These are phyloP conservation scores for Hortaea werneckii DNA, from an alignment of 2,329 filamentous ascomycete genomes.

Conservation along the genomic window DNA sequence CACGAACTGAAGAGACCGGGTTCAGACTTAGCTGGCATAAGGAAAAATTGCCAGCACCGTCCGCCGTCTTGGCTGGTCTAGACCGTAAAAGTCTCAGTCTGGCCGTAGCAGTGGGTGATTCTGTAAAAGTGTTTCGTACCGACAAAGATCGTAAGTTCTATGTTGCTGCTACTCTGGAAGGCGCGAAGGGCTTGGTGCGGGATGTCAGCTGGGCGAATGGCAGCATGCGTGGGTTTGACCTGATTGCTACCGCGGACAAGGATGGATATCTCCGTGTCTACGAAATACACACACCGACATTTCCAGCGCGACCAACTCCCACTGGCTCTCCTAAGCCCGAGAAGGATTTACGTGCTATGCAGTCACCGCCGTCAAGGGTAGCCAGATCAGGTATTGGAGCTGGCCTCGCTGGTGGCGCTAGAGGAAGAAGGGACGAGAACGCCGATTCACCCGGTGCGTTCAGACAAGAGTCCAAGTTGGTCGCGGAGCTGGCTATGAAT, in stretches of 20 bases:
- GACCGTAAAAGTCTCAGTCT: conserved; percentile 68
- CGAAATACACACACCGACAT: conserved; percentile 53
- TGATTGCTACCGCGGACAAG: conserved; percentile 84
- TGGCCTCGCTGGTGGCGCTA: conserved; percentile 37
- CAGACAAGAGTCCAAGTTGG: conserved; percentile 51
- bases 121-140: conserved; percentile 75
- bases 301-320: conserved; percentile 37
- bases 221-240: conserved; percentile 80
- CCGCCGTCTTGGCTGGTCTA: conserved; percentile 69
- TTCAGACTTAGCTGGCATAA: conserved; percentile 85
- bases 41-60: conserved; percentile 70
- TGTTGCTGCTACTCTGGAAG: conserved; percentile 63
- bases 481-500: conserved; percentile 57
- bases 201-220: conserved; percentile 90
- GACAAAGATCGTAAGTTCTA: conserved; percentile 70
- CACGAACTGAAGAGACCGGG: conserved; percentile 72
- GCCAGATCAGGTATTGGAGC: conserved; percentile 44
- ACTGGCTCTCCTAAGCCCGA: conserved; percentile 3
- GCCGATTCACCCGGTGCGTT: conserved; percentile 54
- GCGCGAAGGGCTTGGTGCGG: conserved; percentile 62
- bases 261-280: conserved; percentile 89
- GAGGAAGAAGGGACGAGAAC: conserved; percentile 43
- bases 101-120: conserved; percentile 76
- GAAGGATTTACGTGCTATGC: conserved; percentile 8
- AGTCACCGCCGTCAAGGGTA: not conserved